Evolutionary conservation across 2,329 filamentous ascomycete species (phyloP), one percentile per base, ranked within the genome.

Genomic region (Hypoxylon sp.): DNA sequence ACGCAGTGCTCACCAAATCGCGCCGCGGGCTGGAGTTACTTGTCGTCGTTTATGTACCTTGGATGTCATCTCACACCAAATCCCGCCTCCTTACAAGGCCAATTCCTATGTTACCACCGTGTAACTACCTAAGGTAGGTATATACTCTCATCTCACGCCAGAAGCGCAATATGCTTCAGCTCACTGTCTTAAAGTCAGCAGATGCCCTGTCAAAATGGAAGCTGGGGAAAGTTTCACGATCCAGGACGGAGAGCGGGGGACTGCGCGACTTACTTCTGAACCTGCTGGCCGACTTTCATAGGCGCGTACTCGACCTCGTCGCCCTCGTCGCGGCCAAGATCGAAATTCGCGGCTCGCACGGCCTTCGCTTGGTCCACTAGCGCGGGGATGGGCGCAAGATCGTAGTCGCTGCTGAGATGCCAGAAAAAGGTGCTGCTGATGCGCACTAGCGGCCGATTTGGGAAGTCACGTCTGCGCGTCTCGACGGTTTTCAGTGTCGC

Each of bases 371-470:
- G 76, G 44, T 81, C 80, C 0, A 76, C 80, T 36, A 87, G 78
- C 54, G 74, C 75, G 0, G 83, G 82, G 42, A 88, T 79, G 1
- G 87, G 87, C 2, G 71, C 75, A 5, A 89, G 76, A 59, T 88
- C 84, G 60, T 82, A 82, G 70, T 89, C 86, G 16, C 84, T 87
- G 42, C 80, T 81, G 24, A 89, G 77, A 55, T 88, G 86, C 83
- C 85, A 89, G 78, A 89, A 89, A 60, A 88, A 80, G 2, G 86
- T 89, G 50, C 84, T 87, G 33, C 84, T 87, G 73, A 89, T 88
- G 50, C 86, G 80, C 14, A 88, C 74, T 2, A 85, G 79, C 11
- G 86, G 86, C 0, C 85, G 76, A 16, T 83, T 81, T 0, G 85
- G 83, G 9, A 77, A 70, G 42, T 82, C 76, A 0, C 38, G 54